phyloP scores from a whole-genome alignment of 495 filamentous ascomycete species.

The Acidomyces sp. region DNA sequence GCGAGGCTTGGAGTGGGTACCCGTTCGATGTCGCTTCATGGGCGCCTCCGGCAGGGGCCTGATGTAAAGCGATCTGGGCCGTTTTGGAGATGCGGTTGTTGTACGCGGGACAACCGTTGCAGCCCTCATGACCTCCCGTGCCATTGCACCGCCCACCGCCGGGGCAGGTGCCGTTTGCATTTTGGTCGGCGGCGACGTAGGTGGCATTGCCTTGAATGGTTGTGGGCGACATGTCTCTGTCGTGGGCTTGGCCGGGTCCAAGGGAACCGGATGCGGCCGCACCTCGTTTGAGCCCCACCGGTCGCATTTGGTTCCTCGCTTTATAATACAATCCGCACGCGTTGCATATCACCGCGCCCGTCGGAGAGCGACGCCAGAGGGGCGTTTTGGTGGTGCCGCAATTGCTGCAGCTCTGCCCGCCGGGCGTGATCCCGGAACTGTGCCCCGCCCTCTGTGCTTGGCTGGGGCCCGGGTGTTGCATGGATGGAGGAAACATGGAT shows the following conservation, averaged over 20 bases:
- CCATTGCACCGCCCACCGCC: conserved; percentile 94
- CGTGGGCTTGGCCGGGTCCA: conserved; percentile 11
- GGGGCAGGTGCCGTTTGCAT: conserved; percentile 72
- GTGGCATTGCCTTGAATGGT: conserved; percentile 46
- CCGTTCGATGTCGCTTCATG: background rate
- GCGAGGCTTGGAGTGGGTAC: conserved; percentile 16
- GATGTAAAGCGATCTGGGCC: conserved; percentile 50
- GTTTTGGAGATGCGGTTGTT: conserved; percentile 93
- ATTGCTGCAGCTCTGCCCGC: conserved; percentile 48
- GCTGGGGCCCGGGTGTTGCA: background rate
- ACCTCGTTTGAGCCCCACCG: conserved; percentile 68
- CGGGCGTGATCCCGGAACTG: background rate
- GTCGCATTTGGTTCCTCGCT: conserved; percentile 76
- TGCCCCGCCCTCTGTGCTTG: background rate
- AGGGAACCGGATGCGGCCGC: conserved; percentile 10
- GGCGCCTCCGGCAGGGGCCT: conserved; percentile 23
- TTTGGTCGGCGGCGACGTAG: conserved; percentile 63
- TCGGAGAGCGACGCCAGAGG: conserved; percentile 85
- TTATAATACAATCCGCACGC: conserved; percentile 93
- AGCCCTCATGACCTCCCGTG: conserved; percentile 90
- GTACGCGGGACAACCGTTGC: conserved; percentile 89
- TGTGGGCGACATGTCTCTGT: conserved; percentile 31
- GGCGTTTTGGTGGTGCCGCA: conserved; percentile 88
- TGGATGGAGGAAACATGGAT: background rate
- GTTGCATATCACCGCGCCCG: conserved; percentile 92